Evolutionary conservation across 2,329 filamentous ascomycete genomes (phyloP).

Genomic region (Delphinella strobiligena): DNA sequence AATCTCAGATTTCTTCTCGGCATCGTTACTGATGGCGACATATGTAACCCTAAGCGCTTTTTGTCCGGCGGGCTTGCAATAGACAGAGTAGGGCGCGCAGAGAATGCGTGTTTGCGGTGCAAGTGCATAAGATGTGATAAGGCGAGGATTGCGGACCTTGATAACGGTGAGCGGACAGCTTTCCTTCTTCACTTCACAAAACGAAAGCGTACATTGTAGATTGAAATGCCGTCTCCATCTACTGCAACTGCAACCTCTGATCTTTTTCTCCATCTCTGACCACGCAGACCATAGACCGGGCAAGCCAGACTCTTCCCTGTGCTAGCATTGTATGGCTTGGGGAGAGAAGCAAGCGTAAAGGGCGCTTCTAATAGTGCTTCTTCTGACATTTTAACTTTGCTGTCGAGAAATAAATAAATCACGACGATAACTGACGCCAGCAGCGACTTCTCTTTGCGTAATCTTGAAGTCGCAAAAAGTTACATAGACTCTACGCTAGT

Average conservation of each 20-base stretch:
- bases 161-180: no score
- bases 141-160: slow-evolving; percentile 51
- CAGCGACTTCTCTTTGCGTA: background rate
- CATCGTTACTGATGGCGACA: slow-evolving; percentile 21
- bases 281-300: slow-evolving; percentile 41
- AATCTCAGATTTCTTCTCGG: slow-evolving; percentile 34
- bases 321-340: slow-evolving; percentile 28
- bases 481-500: background rate
- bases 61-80: slow-evolving; percentile 35
- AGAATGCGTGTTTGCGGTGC: slow-evolving; percentile 47
- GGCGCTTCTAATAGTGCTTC: slow-evolving; percentile 19
- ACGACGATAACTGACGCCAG: background rate
- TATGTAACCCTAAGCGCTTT: slow-evolving; percentile 43
- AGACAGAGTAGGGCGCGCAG: slow-evolving; percentile 46
- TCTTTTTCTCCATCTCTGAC: slow-evolving; percentile 48
- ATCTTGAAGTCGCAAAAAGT: background rate
- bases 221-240: slow-evolving; percentile 49
- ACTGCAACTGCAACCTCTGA: slow-evolving; percentile 48
- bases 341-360: slow-evolving; percentile 31
- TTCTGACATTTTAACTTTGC: slow-evolving; percentile 2
- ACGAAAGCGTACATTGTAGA: slow-evolving; percentile 44
- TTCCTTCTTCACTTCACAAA: no score
- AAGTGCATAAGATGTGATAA: slow-evolving; percentile 49
- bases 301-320: slow-evolving; percentile 29
- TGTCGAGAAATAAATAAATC: background rate